phyloP scores from a whole-genome alignment of 2,329 filamentous ascomycete genomes.

The Paraphoma chrysanthemicola region DNA sequence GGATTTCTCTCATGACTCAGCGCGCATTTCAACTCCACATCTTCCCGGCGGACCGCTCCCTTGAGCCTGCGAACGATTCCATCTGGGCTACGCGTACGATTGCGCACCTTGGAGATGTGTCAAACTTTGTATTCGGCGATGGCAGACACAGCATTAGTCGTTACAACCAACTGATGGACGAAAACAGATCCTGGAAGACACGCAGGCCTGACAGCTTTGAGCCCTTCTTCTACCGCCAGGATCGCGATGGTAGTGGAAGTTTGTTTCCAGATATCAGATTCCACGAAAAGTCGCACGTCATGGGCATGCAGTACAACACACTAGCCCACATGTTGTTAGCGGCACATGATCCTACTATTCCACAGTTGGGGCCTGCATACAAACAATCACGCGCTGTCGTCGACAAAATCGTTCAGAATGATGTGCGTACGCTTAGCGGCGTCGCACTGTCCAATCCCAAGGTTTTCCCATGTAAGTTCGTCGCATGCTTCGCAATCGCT shows the following conservation, averaged over 20 bases:
- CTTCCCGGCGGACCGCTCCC: constrained; percentile 48
- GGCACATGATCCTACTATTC: constrained; percentile 46
- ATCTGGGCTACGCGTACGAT: constrained; percentile 54
- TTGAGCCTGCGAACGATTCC: constrained; percentile 49
- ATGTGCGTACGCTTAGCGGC: constrained; percentile 44
- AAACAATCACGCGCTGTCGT: constrained; percentile 40
- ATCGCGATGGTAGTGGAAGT: constrained; percentile 40
- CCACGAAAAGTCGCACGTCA: constrained; percentile 43
- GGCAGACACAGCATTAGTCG: constrained; percentile 38
- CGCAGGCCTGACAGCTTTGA: constrained; percentile 44
- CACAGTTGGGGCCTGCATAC: constrained; percentile 43
- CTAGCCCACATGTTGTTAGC: constrained; percentile 45
- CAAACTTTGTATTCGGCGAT: constrained; percentile 46
- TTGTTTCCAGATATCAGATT: constrained; percentile 46
- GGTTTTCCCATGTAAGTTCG: constrained; percentile 44
- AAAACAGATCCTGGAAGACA: constrained; percentile 43
- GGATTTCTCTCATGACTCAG: constrained; percentile 47
- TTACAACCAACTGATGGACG: constrained; percentile 41
- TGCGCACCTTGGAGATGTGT: constrained; percentile 46
- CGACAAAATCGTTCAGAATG: constrained; percentile 42
- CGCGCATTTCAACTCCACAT: constrained; percentile 46
- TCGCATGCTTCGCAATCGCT: constrained; percentile 46
- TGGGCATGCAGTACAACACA: constrained; percentile 44
- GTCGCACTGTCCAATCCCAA: constrained; percentile 44
- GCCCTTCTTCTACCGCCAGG: constrained; percentile 42